These are phyloP conservation scores for Desmodesmus armatus DNA, from an alignment of 139 green algal species.

Conservation along the genomic window DNA sequence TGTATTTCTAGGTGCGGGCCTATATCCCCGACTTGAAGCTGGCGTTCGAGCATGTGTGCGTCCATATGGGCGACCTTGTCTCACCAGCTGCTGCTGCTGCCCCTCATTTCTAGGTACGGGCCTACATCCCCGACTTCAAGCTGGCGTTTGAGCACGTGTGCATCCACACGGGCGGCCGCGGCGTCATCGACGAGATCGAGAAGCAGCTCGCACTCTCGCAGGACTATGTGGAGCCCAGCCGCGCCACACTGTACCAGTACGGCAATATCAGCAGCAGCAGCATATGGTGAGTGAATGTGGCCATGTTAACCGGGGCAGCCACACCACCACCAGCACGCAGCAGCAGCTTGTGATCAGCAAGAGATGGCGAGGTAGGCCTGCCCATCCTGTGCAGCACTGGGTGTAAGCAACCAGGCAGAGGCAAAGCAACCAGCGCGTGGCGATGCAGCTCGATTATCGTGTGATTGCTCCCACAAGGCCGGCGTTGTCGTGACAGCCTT, in stretches of 20 bases:
- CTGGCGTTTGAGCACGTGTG: slow-evolving; percentile 98
- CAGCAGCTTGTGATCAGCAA: not conserved
- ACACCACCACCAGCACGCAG: not conserved
- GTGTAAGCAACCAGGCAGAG: no score
- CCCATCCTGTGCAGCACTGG: not conserved
- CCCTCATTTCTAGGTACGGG: no score
- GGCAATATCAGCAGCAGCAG: slow-evolving; percentile 89
- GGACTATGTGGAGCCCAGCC: slow-evolving; percentile 77
- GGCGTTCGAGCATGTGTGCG: slow-evolving; percentile 98
- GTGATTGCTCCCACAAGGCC: not conserved
- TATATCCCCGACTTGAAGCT: slow-evolving; percentile 99
- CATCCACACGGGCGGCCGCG: slow-evolving; percentile 96
- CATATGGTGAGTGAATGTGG: slow-evolving; percentile 71
- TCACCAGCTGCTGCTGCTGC: slow-evolving; percentile 55
- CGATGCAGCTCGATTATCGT: not conserved
- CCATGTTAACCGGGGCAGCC: no score
- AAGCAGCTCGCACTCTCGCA: slow-evolving; percentile 87
- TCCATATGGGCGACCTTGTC: slow-evolving; percentile 96
- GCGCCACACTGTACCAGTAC: slow-evolving; percentile 86
- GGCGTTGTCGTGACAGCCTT: not conserved
- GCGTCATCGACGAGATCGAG: slow-evolving; percentile 97
- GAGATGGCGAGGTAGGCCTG: not conserved
- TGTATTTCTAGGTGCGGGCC: no score
- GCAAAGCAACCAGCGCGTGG: no score
- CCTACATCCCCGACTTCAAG: slow-evolving; percentile 99